These are phyloP conservation scores for Peltaster fructicola DNA, from an alignment of 2,329 filamentous ascomycete species.

Conservation along the genomic window DNA sequence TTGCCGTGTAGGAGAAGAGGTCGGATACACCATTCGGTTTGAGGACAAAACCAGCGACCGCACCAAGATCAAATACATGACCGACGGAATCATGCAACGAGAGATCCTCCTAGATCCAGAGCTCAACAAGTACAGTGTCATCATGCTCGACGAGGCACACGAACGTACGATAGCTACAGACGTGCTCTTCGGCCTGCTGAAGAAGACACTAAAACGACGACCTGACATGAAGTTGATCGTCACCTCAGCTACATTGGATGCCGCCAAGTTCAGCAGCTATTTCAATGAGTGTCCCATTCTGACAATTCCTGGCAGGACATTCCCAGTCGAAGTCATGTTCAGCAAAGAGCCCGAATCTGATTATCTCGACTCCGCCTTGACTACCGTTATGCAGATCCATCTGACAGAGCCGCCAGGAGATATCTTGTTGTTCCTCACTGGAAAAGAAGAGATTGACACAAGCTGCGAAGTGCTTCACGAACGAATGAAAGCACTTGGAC, in stretches of 20 bases:
- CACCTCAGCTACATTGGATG: conserved; percentile 88
- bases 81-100: conserved; percentile 91
- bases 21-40: conserved; percentile 95
- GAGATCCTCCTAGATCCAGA: conserved; percentile 88
- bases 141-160: conserved; percentile 97
- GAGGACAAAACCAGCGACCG: conserved; percentile 78
- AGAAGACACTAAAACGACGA: conserved; percentile 75
- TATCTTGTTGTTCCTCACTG: conserved; percentile 91
- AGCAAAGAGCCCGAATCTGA: conserved; percentile 88
- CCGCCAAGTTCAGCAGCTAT: conserved; percentile 92
- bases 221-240: conserved; percentile 89
- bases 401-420: conserved; percentile 82
- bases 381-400: conserved; percentile 97
- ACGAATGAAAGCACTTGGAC: conserved; percentile 87
- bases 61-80: conserved; percentile 99
- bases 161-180: conserved; percentile 93
- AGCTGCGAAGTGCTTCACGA: conserved; percentile 84
- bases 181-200: conserved; percentile 81
- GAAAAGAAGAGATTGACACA: conserved; percentile 95
- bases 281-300: conserved; percentile 95
- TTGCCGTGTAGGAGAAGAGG: conserved; percentile 74
- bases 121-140: conserved; percentile 76
- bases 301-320: conserved; percentile 86
- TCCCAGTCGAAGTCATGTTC: conserved; percentile 90
- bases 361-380: conserved; percentile 83